phyloP scores from a whole-genome alignment of 108 stramenopile species.

The Bacterosira constricta region DNA sequence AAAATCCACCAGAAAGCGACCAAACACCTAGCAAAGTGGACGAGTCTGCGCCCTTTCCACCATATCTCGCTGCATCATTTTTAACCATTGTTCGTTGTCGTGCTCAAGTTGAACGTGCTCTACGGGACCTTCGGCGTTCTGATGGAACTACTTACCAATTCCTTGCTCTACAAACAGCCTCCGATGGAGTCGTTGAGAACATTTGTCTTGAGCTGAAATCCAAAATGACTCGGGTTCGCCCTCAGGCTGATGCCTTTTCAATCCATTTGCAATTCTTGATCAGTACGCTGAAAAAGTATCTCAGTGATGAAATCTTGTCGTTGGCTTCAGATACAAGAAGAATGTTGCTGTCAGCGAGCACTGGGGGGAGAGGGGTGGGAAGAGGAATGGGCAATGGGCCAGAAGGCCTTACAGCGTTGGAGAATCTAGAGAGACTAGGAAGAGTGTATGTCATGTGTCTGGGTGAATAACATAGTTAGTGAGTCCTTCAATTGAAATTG shows the following conservation, averaged over 20 bases:
- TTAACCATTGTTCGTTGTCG: conserved; percentile 83
- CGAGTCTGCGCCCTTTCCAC: conserved; percentile 62
- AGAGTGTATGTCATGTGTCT: conserved; percentile 85
- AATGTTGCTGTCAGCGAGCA: conserved; percentile 67
- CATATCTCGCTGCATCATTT: conserved; percentile 80
- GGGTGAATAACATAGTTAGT: conserved; percentile 44
- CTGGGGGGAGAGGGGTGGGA: conserved; percentile 48
- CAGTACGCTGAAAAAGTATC: conserved; percentile 75
- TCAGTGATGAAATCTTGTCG: conserved; percentile 53
- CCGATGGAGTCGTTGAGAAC: conserved; percentile 81
- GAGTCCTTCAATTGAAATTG: too few relatives aligned
- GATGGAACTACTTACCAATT: conserved; percentile 76
- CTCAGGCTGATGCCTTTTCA: conserved; percentile 70
- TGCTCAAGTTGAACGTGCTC: conserved; percentile 87
- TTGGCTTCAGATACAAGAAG: conserved; percentile 64
- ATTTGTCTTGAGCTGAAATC: conserved; percentile 77
- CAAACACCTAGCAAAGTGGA: conserved; percentile 22
- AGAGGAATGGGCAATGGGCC: conserved; percentile 71
- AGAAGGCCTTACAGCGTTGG: conserved; percentile 80
- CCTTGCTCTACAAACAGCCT: conserved; percentile 81
- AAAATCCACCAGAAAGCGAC: conserved; percentile 10
- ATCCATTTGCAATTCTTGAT: conserved; percentile 83
- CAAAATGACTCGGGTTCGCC: conserved; percentile 63
- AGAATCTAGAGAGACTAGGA: conserved; percentile 82
- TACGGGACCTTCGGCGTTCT: conserved; percentile 66